Evolutionary conservation across 106 monocot genomes (phyloP), one percentile per base, ranked within the genome.

Genomic region (Iris macrosiphon): DNA sequence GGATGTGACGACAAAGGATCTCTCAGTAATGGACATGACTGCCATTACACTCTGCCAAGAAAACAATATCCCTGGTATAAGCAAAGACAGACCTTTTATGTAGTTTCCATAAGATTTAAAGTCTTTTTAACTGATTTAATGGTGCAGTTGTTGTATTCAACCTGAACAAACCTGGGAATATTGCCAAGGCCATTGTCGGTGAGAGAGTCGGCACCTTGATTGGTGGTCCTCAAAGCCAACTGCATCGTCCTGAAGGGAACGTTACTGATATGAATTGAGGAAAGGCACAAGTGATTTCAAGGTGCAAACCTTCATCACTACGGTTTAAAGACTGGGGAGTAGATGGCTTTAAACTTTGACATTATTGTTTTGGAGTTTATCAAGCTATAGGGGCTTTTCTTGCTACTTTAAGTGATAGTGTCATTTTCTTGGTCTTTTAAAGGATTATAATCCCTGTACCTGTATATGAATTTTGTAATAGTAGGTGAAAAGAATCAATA

Each of bases 1-100:
- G 33, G 87, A 87, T 31, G 78, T 81, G 25, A 78, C 74, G 5
- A 85, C n/a, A 86, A 86, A 52, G 89, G 87, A 87, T 61, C 74
- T 87, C 14, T 81, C 81, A 16, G 87, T 87, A 4, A 87, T 87
- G 87, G 81, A 87, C 63, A 81, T 87, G 87, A 86, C 87, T 52
- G 87, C 81, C 31, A 75, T 87, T 42, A 81, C 87, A 17, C 30
- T 87, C 26, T 87, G 87, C 81, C 87, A 87, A 74, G 87, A 87
- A 81, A 87, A 87, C 34, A 67, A 81, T 25, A 81, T 87, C 35
- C 87, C 81, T 30, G 81, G 87, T 87, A 87, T 12, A 44, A 7
- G 49, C 81, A n/a, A n/a, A 54, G 44, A 54, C 34, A 92, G 27
- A 21, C 10, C 7, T 46, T 81, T 27, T 60, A 92, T 15, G 18